Base-by-base conservation (phyloP, 208 protist species). In the Porcisia hertigi region DNA sequence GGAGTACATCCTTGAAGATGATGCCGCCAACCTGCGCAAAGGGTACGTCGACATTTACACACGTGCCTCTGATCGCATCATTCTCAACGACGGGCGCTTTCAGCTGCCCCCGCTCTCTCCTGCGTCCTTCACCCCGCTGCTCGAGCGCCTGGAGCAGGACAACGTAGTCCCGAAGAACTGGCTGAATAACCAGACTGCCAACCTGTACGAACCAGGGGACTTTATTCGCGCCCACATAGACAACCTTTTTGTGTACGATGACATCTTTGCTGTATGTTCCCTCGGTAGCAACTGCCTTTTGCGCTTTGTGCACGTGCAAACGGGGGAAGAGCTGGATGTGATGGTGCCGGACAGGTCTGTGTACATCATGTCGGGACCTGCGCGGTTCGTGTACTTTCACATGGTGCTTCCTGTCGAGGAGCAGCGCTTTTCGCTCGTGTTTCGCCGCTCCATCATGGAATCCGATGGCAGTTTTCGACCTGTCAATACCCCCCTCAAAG, bases 231-330 rank as follows among this genome's bases (percentile, higher is more conserved):
- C 93, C 41, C 93, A 97, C 82, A 87, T 97, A 59, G 93, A 97
- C 84, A 97, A 97, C 76, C 84, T 97, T 25, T 97, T 97, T 67
- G 88, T 95, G 7, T 97, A 97, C 79, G 91, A 97, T 75, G 93
- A 97, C 70, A 97, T 95, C 66, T 96, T 97, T 72, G 93, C 89
- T 9, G 86, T 96, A 58, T 81, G 90, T 69, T 95, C 90, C 12
- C 77, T 97, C 20, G 93, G 93, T 66, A 84, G 82, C 72, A 95
- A 95, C 66, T 89, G 90, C 34, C 75, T 95, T 57, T 75, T 94
- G 78, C 86, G 90, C 57, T 91, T 97, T 74, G 93, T 97, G 57
- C 93, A 97, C 70, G 88, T 96, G 52, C 93, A 97, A 79, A 97
- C 93, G 66, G 93, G 93, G 34, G 91, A 95, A 76, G 91, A 95